Conservation (phyloP, 345 rosid genomes). For the Noccaea bulbosa region DNA sequence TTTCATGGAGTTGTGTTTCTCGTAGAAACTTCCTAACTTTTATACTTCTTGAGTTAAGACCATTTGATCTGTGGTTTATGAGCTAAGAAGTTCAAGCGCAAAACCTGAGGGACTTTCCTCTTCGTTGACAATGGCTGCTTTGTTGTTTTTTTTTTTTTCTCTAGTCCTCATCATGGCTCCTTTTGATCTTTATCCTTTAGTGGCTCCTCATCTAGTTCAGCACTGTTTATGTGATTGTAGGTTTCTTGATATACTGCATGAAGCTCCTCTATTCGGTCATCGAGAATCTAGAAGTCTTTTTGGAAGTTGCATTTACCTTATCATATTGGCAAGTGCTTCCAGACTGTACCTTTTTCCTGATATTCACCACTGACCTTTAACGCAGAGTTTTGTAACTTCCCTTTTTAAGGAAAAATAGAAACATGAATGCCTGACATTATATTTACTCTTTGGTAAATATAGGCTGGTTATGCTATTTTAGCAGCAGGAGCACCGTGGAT, state of each 20-base stretch:
- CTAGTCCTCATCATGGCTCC: neutral
- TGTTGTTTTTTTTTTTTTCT: neutral
- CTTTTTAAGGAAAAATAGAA: neutral
- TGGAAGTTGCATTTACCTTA: slow-evolving; percentile 71
- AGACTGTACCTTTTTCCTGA: neutral
- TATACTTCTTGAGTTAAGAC: neutral
- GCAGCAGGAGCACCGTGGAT: slow-evolving; percentile 77
- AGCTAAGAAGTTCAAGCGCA: neutral
- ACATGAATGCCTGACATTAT: slow-evolving; percentile 22
- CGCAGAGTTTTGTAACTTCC: neutral
- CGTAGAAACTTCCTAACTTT: neutral
- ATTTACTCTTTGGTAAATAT: slow-evolving; percentile 34
- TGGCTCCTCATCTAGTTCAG: slow-evolving; percentile 16
- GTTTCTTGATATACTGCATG: slow-evolving; percentile 93
- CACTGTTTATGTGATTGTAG: slow-evolving; percentile 45
- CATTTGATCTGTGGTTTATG: neutral
- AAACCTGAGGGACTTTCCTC: no score
- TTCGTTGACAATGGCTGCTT: neutral
- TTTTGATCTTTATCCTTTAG: neutral
- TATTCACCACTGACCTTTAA: neutral
- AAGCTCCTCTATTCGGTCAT: slow-evolving; percentile 90
- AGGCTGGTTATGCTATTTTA: slow-evolving; percentile 79
- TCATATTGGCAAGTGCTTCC: slow-evolving; percentile 65
- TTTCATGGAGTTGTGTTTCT: neutral
- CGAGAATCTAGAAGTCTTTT: slow-evolving; percentile 74